Percentiles rank a stretch among this genome's conserved stretches.
These are phyloP conservation scores for Orbilia ellipsospora DNA, from an alignment of 2,329 filamentous ascomycete species.

Conservation along the genomic window DNA sequence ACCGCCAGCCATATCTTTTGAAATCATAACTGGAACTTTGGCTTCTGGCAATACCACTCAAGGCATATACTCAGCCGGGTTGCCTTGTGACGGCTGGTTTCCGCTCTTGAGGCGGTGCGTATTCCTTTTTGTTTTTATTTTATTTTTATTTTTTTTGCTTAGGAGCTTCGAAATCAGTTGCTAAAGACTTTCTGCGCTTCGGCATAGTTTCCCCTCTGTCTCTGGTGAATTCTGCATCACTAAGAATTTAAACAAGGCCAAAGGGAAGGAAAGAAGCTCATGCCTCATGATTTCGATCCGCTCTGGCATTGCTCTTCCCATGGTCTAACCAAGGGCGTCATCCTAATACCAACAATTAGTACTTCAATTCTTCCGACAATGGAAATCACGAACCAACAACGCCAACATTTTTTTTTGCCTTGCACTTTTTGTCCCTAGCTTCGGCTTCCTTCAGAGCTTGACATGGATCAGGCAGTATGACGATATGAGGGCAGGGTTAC, in stretches of 20 bases:
- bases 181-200: no score
- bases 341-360: constrained; percentile 2
- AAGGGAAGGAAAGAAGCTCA: constrained; percentile 31
- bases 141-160: no score
- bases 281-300: constrained; percentile 8
- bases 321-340: constrained; percentile 29
- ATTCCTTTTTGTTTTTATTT: no score
- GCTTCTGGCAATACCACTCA: no score
- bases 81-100: no score
- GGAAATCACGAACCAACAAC: constrained; percentile 27
- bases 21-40: neutral
- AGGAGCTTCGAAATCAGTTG: no score
- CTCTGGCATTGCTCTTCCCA: neutral
- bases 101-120: no score
- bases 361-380: constrained; percentile 16
- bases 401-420: neutral
- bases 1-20: neutral
- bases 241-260: constrained; percentile 12
- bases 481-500: neutral
- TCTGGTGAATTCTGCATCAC: neutral
- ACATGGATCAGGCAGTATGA: constrained; percentile 30
- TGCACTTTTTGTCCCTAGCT: constrained; percentile 2
- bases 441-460: constrained; percentile 29
- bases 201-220: no score
- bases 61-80: no score